Conservation (phyloP, 306 rosid species). For the Vigna reflexopilosa region DNA sequence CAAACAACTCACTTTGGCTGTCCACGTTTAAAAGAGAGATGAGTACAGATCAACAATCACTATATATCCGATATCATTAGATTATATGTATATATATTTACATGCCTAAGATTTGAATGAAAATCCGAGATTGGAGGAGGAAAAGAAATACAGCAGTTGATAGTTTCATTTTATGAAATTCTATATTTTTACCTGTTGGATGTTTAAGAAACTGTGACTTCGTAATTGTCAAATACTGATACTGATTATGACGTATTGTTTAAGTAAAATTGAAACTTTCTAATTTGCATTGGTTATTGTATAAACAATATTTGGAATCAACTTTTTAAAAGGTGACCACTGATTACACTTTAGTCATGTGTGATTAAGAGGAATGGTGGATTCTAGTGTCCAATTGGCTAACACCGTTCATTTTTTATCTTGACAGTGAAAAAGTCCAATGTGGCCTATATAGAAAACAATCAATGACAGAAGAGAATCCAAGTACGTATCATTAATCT, state of each 20-base stretch:
- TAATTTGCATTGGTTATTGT: conserved; percentile 11
- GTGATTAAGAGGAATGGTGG: background rate
- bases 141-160: conserved; percentile 11
- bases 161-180: background rate
- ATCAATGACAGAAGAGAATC: conserved; percentile 36
- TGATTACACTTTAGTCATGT: conserved; percentile 28
- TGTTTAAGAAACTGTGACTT: background rate
- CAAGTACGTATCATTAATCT: conserved; percentile 42
- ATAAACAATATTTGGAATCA: background rate
- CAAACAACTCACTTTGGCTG: background rate
- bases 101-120: background rate
- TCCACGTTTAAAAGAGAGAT: background rate
- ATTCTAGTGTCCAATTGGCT: conserved; percentile 31
- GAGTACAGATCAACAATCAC: background rate
- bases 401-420: conserved; percentile 30
- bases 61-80: background rate
- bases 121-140: background rate
- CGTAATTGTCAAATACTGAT: background rate
- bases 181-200: background rate
- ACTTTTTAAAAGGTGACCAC: conserved; percentile 31
- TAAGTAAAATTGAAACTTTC: background rate
- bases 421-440: conserved; percentile 32
- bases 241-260: background rate
- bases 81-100: background rate
- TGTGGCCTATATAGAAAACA: conserved; percentile 26